Evolutionary conservation across 2,329 filamentous ascomycete genomes (phyloP), one percentile per base, ranked within the genome.

Genomic region (Phyllosticta paracitricarpa): DNA sequence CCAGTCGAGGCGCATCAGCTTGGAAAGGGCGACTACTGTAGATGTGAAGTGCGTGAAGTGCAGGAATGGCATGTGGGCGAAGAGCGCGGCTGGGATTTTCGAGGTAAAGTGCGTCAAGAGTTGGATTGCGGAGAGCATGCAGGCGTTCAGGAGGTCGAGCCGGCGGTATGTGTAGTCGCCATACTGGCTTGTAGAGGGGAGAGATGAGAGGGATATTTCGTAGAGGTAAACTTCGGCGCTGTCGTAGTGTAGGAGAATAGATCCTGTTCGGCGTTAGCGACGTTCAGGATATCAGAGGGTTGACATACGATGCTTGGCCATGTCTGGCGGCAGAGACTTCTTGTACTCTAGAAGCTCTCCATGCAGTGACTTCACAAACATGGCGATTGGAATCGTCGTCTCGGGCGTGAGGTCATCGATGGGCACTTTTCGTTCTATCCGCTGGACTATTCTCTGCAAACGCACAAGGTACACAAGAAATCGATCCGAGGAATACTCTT

Each of bases 1-100:
- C 19, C 51, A 58, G 25, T 58, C 52, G n/a, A 62, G 60, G 10
- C 60, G 60, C 63, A 66, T 66, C 63, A 69, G 40, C 19, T 58
- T 55, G 28, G 63, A 64, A n/a, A 61, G 58, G 17, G 26, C 62
- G 14, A 61, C 58, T 12, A 59, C 55, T n/a, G 62, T 56, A 48
- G 30, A 53, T n/a, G 62, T 58, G 28, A 63, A 52, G 28, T 61
- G 60, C 9, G 60, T 54, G 33, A 62, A 62, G 19, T 62, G 60
- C 33, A 58, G 53, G 56, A 62, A 62, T 17, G 60, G 55, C 52
- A 62, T 17, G 56, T 58, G 54, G 51, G 52, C 52, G 22, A 55
- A 54, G 56, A 28, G 19, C 9, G 51, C 14, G 5, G 33, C 7
- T 2, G 60, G 60, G 7, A 58, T 19, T 10, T 48, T 12, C 19